Conservation (phyloP, 768 basidiomycete genomes). For the Hypsizygus marmoreus region DNA sequence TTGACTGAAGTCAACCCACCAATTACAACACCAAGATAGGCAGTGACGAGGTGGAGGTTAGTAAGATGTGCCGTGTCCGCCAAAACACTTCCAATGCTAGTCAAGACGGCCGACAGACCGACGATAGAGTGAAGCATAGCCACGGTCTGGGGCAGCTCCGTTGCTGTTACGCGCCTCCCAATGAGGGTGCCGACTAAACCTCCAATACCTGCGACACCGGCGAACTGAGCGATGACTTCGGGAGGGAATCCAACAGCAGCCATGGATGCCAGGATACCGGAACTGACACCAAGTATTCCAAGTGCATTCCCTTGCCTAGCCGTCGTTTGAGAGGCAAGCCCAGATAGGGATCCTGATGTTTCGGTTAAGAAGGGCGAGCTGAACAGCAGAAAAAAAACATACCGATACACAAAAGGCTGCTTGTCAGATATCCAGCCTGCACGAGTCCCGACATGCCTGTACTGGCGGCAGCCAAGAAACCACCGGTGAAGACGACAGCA, state of each 20-base stretch:
- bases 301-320: conserved; percentile 87
- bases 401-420: conserved; percentile 88
- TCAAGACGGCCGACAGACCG: conserved; percentile 86
- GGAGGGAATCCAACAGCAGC: conserved; percentile 82
- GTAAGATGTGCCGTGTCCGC: conserved; percentile 68
- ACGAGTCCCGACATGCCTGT: conserved; percentile 86
- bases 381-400: conserved; percentile 3
- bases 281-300: conserved; percentile 83
- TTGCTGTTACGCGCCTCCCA: conserved; percentile 82
- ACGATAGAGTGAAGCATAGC: conserved; percentile 86
- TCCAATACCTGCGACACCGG: conserved; percentile 73
- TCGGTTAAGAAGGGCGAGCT: not conserved
- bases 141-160: conserved; percentile 82
- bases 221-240: conserved; percentile 77
- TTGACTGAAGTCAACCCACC: conserved; percentile 40
- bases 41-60: conserved; percentile 77
- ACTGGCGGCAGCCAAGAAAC: conserved; percentile 78
- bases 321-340: conserved; percentile 76
- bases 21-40: conserved; percentile 85
- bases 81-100: conserved; percentile 81
- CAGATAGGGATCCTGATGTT: conserved; percentile 69
- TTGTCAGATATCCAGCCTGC: conserved; percentile 85
- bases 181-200: conserved; percentile 69
- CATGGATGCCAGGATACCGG: conserved; percentile 79
- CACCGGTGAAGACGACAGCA: conserved; percentile 80